These are phyloP conservation scores for Chloris gayana DNA, from an alignment of 176 grass and related monocot genomes.

Conservation along the genomic window DNA sequence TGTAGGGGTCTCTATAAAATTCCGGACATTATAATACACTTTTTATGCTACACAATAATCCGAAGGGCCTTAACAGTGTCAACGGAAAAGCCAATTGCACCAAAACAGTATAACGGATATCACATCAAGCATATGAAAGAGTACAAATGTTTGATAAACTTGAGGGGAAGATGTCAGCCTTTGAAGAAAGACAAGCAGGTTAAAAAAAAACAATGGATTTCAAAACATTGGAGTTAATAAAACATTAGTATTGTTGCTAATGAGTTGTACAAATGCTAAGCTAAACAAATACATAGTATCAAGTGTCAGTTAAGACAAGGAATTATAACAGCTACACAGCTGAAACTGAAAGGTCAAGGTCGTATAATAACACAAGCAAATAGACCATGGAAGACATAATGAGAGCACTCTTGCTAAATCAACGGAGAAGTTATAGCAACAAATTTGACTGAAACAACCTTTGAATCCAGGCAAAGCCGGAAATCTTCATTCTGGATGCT, in stretches of 20 bases:
- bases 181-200: not conserved
- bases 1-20: not conserved
- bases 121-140: not conserved
- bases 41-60: conserved; percentile 4
- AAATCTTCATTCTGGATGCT: conserved; percentile 99
- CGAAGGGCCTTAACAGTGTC: not conserved
- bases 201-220: conserved; percentile 12
- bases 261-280: conserved; percentile 19
- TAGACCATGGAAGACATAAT: conserved; percentile 22
- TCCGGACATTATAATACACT: not conserved
- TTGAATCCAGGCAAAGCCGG: conserved; percentile 92
- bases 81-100: not conserved
- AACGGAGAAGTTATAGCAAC: conserved; percentile 40
- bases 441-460: conserved; percentile 64
- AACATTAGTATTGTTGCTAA: not conserved
- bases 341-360: conserved; percentile 27
- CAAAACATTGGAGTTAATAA: conserved; percentile 3
- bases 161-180: conserved; percentile 1
- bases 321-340: conserved; percentile 19
- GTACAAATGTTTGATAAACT: conserved; percentile 16
- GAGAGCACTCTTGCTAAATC: conserved; percentile 33
- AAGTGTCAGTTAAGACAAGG: not conserved
- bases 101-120: not conserved
- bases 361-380: conserved; percentile 34
- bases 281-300: conserved; percentile 12